Evolutionary conservation across 208 protist genomes (phyloP).

Genomic region (Naegleria gruberi): DNA sequence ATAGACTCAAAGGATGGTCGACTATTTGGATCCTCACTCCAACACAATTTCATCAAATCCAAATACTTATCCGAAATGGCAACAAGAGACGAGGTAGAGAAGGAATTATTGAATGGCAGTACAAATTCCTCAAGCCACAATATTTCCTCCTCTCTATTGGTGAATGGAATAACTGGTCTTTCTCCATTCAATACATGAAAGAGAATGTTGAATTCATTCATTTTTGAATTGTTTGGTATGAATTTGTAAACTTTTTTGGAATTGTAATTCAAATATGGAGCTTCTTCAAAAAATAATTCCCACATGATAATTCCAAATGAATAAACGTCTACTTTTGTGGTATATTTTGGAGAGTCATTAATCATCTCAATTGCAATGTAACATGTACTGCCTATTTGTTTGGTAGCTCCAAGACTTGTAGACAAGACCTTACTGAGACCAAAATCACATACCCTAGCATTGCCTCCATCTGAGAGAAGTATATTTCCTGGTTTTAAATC

Average conservation of each 20-base stretch:
- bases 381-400: not conserved
- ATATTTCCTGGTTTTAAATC: not conserved
- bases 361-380: not conserved
- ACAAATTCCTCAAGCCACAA: not conserved
- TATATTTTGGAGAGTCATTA: not conserved
- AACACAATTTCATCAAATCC: not conserved
- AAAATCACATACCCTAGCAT: not conserved
- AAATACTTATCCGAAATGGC: not conserved
- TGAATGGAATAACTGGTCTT: not conserved
- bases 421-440: not conserved
- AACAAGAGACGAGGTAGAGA: not conserved
- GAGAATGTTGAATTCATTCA: not conserved
- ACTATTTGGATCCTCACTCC: not conserved
- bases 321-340: not conserved
- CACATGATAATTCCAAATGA: constrained; percentile 12
- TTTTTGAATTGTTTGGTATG: not conserved
- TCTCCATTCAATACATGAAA: not conserved
- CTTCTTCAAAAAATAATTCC: constrained; percentile 2
- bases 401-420: not conserved
- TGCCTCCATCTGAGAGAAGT: not conserved
- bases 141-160: not conserved
- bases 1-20: not conserved
- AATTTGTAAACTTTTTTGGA: not conserved
- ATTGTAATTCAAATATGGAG: not conserved
- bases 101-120: not conserved